A percentile compares a stretch with the other conserved stretches of the same genome.
Evolutionary conservation across 2,329 filamentous ascomycete species (phyloP).

Genomic region (Pseudopyricularia javanii): DNA sequence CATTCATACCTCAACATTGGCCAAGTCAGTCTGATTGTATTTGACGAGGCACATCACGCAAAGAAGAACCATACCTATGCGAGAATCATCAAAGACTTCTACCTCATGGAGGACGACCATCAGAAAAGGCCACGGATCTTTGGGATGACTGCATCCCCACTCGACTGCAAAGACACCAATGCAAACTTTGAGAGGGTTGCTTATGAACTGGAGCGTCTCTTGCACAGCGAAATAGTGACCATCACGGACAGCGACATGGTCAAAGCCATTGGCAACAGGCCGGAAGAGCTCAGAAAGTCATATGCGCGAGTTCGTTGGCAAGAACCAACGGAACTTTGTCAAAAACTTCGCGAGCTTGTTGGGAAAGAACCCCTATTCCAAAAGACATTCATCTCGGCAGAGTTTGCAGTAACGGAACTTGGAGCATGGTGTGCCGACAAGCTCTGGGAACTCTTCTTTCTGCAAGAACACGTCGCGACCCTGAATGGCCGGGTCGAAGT

Average conservation of each 20-base stretch:
- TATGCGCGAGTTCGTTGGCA: conserved; percentile 24
- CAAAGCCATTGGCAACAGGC: neutral
- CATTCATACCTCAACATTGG: conserved; percentile 70
- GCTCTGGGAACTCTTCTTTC: conserved; percentile 62
- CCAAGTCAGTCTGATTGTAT: conserved; percentile 80
- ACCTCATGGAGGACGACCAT: conserved; percentile 35
- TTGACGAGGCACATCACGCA: conserved; percentile 92
- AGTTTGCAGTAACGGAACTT: conserved; percentile 49
- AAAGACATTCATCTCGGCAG: conserved; percentile 46
- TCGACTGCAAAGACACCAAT: conserved; percentile 66
- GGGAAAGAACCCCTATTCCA: conserved; percentile 32
- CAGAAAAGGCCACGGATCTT: conserved; percentile 61
- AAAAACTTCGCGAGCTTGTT: conserved; percentile 34
- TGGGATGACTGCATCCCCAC: conserved; percentile 93
- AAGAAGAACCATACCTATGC: conserved; percentile 92
- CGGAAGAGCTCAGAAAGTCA: neutral
- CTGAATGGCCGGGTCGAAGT: conserved; percentile 41
- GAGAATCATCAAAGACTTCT: conserved; percentile 80
- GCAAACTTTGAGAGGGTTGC: conserved; percentile 49
- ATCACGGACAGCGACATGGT: conserved; percentile 28
- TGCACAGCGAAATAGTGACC: conserved; percentile 78
- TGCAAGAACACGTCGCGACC: conserved; percentile 47
- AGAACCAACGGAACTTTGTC: conserved; percentile 54
- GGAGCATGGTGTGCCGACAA: conserved; percentile 78
- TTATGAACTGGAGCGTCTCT: conserved; percentile 58